A percentile compares a stretch with the other conserved stretches of the same genome.
Conservation (phyloP, 2,329 filamentous ascomycete genomes). For the Zymoseptoria ardabiliae region DNA sequence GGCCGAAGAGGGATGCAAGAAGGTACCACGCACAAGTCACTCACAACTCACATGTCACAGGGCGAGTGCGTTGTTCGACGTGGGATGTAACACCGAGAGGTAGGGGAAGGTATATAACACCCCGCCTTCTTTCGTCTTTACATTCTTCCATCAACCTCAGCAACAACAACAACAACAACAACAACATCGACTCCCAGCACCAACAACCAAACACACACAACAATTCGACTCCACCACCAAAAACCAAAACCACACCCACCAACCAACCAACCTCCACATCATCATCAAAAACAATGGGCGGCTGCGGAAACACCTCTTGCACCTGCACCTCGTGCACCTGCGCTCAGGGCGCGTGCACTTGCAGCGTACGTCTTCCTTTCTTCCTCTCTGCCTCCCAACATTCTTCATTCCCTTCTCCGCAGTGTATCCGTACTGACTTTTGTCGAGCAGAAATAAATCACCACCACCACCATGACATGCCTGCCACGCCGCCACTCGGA, state of each 20-base stretch:
- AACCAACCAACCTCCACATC: slow-evolving; percentile 6
- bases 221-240: slow-evolving; percentile 2
- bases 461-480: neutral
- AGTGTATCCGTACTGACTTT: neutral
- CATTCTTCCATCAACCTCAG: neutral
- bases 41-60: neutral
- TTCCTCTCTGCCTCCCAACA: neutral
- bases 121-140: slow-evolving; percentile 1
- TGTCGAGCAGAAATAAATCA: neutral
- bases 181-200: neutral
- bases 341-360: slow-evolving; percentile 25
- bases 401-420: too few species aligned
- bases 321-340: slow-evolving; percentile 26
- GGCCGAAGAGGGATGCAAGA: too few species aligned
- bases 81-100: neutral
- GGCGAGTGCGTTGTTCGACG: neutral
- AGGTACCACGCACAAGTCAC: neutral
- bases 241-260: slow-evolving; percentile 3
- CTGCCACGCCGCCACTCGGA: neutral
- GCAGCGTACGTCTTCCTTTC: slow-evolving; percentile 7
- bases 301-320: slow-evolving; percentile 29
- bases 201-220: neutral
- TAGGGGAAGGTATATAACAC: slow-evolving; percentile 3
- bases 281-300: slow-evolving; percentile 25
- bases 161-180: slow-evolving; percentile 6